These are phyloP conservation scores for Dendrostoma leiphaemia DNA, from an alignment of 2,329 filamentous ascomycete species.

Conservation along the genomic window DNA sequence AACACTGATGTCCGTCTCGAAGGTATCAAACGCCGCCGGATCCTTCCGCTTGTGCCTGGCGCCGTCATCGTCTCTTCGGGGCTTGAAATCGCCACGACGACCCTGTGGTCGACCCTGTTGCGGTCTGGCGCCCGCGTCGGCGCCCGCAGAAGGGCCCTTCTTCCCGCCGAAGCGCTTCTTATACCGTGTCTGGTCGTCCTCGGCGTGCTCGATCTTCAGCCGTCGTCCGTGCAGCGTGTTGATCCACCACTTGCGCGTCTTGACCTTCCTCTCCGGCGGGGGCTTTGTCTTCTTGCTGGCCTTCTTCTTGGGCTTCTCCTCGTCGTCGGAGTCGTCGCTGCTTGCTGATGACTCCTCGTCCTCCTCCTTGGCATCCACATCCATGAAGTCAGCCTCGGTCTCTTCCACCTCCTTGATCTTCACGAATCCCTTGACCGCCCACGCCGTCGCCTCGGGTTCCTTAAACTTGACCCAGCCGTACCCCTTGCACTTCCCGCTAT, in stretches of 20 bases:
- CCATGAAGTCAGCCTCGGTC: conserved; percentile 60
- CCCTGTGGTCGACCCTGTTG: no score
- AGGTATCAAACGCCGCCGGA: conserved; percentile 29
- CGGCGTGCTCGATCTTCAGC: conserved; percentile 88
- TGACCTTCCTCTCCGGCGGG: conserved; percentile 47
- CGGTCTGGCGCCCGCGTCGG: neutral
- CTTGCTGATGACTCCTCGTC: conserved; percentile 36
- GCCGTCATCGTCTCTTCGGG: neutral
- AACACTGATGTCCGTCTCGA: conserved; percentile 45
- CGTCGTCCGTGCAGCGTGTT: conserved; percentile 78
- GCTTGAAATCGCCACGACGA: neutral
- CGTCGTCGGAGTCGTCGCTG: conserved; percentile 29
- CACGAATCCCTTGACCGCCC: conserved; percentile 78
- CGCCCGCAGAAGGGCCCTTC: conserved; percentile 1
- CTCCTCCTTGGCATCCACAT: conserved; percentile 42
- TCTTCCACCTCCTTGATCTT: conserved; percentile 65
- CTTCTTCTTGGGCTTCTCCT: conserved; percentile 16
- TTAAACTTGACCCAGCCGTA: conserved; percentile 94
- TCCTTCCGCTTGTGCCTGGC: conserved; percentile 31
- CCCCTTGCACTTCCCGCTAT: conserved; percentile 96
- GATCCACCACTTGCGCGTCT: conserved; percentile 75
- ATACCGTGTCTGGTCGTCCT: conserved; percentile 85
- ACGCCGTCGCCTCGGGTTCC: conserved; percentile 70
- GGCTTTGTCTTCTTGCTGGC: conserved; percentile 29
- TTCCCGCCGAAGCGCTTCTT: conserved; percentile 78